Evolutionary conservation across 2,329 filamentous ascomycete genomes (phyloP), one percentile per base, ranked within the genome.

Genomic region (Aureobasidium uvarum): DNA sequence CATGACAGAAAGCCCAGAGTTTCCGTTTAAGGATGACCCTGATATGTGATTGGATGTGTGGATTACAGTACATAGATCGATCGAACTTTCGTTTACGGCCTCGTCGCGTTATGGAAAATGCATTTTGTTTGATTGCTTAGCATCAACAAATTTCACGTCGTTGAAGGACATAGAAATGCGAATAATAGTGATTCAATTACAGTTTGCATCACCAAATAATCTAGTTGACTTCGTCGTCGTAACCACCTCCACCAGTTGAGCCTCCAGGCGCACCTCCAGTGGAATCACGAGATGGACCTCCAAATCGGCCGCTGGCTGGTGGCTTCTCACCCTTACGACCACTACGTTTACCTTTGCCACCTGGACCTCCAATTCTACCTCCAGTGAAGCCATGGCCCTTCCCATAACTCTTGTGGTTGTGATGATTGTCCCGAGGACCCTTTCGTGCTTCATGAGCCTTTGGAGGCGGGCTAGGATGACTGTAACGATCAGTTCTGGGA

Each of bases 1-100:
- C 43, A 51, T 41, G 43, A 62, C 23, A 62, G 45, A 33, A 51
- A 51, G 45, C 58, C 58, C 14, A 10, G 23, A 7, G 23, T 11
- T 23, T 18, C 38, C 31, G 25, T 58, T 45, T 58, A 20, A 31
- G 25, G 18, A 33, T 55, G 14, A 23, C 7, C 1, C 20, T 25
- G 14, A 10, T n/a, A 20, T 10, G 10, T 39, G 11, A 13, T 7
- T 3, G 38, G 54, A 31, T 43, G 7, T 58, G 3, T 25, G 39
- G 16, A 43, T 31, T 20, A 56, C 52, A 56, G 52, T 41, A 56
- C 52, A 51, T 43, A 43, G 23, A 56, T 43, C 50, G 23, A 56
- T 43, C 50, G 20, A 13, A 13, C 7, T 36, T 5, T 31, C 6
- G 8, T n/a, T 54, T 23, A 38, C 31, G n/a, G 38, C 14, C 10